phyloP scores from a whole-genome alignment of 2,329 filamentous ascomycete species.

The Cladophialophora psammophila region DNA sequence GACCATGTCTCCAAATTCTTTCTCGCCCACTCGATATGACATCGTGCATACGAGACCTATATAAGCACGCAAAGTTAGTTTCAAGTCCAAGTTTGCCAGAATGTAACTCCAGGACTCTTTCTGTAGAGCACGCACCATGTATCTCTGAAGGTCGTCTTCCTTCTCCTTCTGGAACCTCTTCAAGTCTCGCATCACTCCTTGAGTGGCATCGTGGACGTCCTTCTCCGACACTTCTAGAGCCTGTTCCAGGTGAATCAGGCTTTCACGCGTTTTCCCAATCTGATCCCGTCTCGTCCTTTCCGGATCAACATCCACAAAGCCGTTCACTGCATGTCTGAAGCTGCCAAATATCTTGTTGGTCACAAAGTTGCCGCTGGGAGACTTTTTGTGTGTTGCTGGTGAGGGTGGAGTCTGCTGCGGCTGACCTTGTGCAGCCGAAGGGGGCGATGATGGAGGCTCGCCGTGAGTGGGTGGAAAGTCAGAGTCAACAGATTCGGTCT shows the following conservation, averaged over 20 bases:
- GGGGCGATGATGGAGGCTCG: slow-evolving; percentile 65
- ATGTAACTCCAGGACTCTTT: not conserved
- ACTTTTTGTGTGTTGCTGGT: slow-evolving; percentile 72
- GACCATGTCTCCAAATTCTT: slow-evolving; percentile 93
- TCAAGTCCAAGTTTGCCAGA: not conserved
- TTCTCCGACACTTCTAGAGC: slow-evolving; percentile 86
- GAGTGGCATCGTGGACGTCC: slow-evolving; percentile 91
- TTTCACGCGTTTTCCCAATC: slow-evolving; percentile 94
- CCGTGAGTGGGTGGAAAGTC: slow-evolving; percentile 92
- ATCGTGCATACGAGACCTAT: slow-evolving; percentile 92
- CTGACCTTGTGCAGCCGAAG: slow-evolving; percentile 78
- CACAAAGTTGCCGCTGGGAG: slow-evolving; percentile 85
- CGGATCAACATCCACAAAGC: slow-evolving; percentile 94
- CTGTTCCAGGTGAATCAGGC: slow-evolving; percentile 81
- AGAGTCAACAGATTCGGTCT: slow-evolving; percentile 90
- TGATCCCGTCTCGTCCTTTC: slow-evolving; percentile 90
- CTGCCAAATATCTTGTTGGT: slow-evolving; percentile 93
- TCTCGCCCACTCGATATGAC: slow-evolving; percentile 92
- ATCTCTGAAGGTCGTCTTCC: slow-evolving; percentile 88
- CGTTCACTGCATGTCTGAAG: slow-evolving; percentile 93
- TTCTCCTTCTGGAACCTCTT: slow-evolving; percentile 95
- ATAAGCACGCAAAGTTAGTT: slow-evolving; percentile 17
- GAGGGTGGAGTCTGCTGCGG: slow-evolving; percentile 49
- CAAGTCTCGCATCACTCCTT: slow-evolving; percentile 85
- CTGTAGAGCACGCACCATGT: slow-evolving; percentile 77